phyloP scores from a whole-genome alignment of 345 rosid genomes.

The Brassica napus region Da-Ae NC_063435.1:26895001-26895500 shows the following conservation, averaged over 20 bases:
- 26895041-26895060: slow-evolving; percentile 84
- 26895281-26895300: neutral
- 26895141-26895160: neutral
- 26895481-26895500: no score
- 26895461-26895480: no score
- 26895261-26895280: neutral
- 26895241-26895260: slow-evolving; percentile 21
- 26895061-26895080: slow-evolving; percentile 55
- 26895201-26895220: slow-evolving; percentile 49
- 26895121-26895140: no score
- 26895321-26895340: neutral
- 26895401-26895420: neutral
- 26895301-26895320: slow-evolving; percentile 24
- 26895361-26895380: slow-evolving; percentile 27
- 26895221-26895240: slow-evolving; percentile 43
- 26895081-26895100: no score
- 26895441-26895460: slow-evolving; percentile 3
- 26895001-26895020: slow-evolving; percentile 83
- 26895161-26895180: slow-evolving; percentile 53
- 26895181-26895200: slow-evolving; percentile 65
- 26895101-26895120: no score
- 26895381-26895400: slow-evolving; percentile 14
- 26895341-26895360: slow-evolving; percentile 1
- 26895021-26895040: slow-evolving; percentile 81
- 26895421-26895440: neutral